These are phyloP conservation scores for Dillenia suffruticosa DNA, from an alignment of 164 flowering plant species.

Conservation along the genomic window DNA sequence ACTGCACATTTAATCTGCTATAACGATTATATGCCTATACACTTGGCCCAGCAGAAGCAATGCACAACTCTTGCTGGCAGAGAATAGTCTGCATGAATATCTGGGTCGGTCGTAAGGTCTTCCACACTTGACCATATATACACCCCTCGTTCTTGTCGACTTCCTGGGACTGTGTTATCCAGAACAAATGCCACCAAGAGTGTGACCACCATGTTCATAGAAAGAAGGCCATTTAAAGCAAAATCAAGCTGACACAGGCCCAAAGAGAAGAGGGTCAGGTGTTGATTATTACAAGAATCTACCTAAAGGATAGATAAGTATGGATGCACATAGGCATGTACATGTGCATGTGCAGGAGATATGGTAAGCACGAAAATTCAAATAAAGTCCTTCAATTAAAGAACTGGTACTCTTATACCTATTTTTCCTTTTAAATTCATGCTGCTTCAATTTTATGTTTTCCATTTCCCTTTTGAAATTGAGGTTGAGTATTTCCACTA, in stretches of 20 bases:
- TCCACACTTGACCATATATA: slow-evolving; percentile 74
- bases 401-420: too few relatives aligned
- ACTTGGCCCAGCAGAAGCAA: slow-evolving; percentile 47
- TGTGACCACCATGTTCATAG: slow-evolving; percentile 87
- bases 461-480: too few relatives aligned
- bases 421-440: too few relatives aligned
- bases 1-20: too few relatives aligned
- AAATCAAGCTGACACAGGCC: slow-evolving; percentile 56
- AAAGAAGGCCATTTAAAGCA: slow-evolving; percentile 66
- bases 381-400: too few relatives aligned
- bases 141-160: slow-evolving; percentile 78
- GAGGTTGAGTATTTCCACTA: too few relatives aligned
- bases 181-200: slow-evolving; percentile 67
- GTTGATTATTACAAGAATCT: not conserved
- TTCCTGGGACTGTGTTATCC: slow-evolving; percentile 90
- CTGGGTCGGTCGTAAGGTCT: slow-evolving; percentile 45
- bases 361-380: too few relatives aligned
- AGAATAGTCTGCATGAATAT: slow-evolving; percentile 46
- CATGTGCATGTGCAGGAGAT: not conserved
- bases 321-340: not conserved
- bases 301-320: not conserved
- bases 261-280: slow-evolving; percentile 2
- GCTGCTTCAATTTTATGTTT: too few relatives aligned
- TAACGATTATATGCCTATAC: slow-evolving; percentile 30
- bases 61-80: slow-evolving; percentile 51